These are phyloP conservation scores for Buxus sempervirens DNA, from an alignment of 164 flowering plant species.

Conservation along the genomic window DNA sequence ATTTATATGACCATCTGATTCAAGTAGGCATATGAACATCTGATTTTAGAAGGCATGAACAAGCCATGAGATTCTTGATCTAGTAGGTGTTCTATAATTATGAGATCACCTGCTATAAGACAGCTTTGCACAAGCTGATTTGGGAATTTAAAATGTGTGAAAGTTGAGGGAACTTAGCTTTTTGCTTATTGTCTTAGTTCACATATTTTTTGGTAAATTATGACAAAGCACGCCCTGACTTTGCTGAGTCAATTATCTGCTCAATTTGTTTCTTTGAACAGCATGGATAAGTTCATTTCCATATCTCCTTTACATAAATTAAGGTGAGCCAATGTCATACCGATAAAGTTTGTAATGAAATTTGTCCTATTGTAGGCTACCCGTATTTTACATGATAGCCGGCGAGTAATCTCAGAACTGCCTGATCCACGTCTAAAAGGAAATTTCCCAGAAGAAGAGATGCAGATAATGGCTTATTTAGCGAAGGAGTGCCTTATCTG, in stretches of 20 bases:
- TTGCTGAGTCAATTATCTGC: not conserved
- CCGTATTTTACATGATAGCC: conserved; percentile 65
- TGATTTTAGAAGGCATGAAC: not conserved
- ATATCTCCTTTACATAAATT: not conserved
- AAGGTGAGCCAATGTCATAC: not conserved
- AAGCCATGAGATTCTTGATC: not conserved
- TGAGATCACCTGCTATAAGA: not conserved
- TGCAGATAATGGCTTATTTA: conserved; percentile 87
- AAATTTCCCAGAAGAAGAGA: conserved; percentile 72
- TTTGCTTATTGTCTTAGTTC: not conserved
- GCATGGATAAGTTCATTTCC: not conserved
- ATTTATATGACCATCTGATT: not conserved
- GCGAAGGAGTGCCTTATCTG: conserved; percentile 88
- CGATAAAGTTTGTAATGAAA: not conserved
- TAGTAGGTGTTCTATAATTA: not conserved
- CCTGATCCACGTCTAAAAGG: conserved; percentile 81
- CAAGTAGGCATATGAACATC: not conserved
- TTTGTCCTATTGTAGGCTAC: conserved; percentile 52
- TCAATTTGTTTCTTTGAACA: too few relatives aligned
- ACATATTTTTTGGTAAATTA: not conserved
- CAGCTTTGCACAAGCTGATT: not conserved
- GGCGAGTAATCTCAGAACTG: conserved; percentile 60
- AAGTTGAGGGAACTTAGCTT: not conserved
- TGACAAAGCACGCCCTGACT: not conserved
- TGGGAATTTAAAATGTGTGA: not conserved